Base-by-base conservation (phyloP, 176 grass and related monocot species). In the Poa annua region DNA sequence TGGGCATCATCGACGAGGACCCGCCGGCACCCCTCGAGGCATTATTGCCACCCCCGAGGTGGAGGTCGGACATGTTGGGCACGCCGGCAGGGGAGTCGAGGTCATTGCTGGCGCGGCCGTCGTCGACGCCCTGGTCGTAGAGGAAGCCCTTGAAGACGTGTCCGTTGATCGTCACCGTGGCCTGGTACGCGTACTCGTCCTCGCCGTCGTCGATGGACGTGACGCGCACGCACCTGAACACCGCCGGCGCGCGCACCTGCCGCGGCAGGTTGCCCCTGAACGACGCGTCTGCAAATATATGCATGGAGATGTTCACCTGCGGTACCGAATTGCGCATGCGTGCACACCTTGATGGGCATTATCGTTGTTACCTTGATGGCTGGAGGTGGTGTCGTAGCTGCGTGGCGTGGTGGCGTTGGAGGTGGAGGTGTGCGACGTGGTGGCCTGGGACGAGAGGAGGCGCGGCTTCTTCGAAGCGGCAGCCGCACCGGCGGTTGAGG, bases 61-160 rank as follows among this genome's bases (percentile, higher is more conserved):
- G 97, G 38, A 99, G 86, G 81, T 99, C 93, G 8, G 97, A 99
- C 63, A 99, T 90, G 90, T 89, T 96, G 12, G 93, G 97, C 66
- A 96, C 94, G 70, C 76, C 19, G 66, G 78, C 81, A 3, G 66
- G 49, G 15, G 85, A 87, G 60, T 93, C 84, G 3, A 73, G 22
- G 77, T 82, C 88, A 24, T 84, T 93, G 88, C 84, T 94, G 51
- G 89, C 86, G 8, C 90, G 87, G 79, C 91, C 91, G 71, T 96
- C 97, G 80, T 99, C 97, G 4, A 83, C 57, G 24, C 97, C 97
- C 86, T 99, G 91, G 59, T 96, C 89, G 86, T 99, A 99, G 29
- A 99, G 91, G 64, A 99, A 94, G 7, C 97, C 97, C 82, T 99
- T 99, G 93, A 99, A 99, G n/a, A 99, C 81, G 29, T 96, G 97